Conservation (phyloP, 106 monocot genomes). For the Posidonia australis region DNA sequence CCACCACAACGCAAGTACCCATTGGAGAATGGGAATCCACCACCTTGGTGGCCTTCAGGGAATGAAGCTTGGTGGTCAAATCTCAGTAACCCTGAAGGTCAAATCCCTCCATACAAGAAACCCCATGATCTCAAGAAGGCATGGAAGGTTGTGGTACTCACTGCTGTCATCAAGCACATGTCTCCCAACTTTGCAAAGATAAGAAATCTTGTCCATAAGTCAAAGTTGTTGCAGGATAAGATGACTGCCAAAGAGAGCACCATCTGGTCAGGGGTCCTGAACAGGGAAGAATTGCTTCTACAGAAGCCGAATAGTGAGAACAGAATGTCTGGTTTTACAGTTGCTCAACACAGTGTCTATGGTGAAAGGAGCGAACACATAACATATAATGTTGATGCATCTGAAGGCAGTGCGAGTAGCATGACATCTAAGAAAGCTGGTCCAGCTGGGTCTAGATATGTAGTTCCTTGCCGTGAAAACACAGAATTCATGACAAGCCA, state of each 20-base stretch:
- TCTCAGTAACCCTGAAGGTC: constrained; percentile 23
- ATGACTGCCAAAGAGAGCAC: constrained; percentile 94
- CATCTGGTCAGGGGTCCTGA: constrained; percentile 75
- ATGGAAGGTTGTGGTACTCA: constrained; percentile 86
- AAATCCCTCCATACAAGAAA: constrained; percentile 34
- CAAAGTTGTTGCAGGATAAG: constrained; percentile 89
- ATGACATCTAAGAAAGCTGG: not conserved
- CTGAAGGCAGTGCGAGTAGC: not conserved
- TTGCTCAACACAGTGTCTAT: not conserved
- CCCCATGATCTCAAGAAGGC: constrained; percentile 93
- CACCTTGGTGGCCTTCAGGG: constrained; percentile 91
- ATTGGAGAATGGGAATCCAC: constrained; percentile 55
- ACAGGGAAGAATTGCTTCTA: constrained; percentile 37
- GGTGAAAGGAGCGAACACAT: not conserved
- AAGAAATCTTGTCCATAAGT: constrained; percentile 56
- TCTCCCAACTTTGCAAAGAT: constrained; percentile 77
- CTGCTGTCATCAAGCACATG: constrained; percentile 85
- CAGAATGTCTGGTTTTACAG: not conserved
- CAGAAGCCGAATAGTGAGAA: not conserved
- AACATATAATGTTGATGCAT: not conserved
- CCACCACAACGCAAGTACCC: constrained; percentile 82
- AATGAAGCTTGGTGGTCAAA: constrained; percentile 69
- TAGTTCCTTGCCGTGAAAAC: not conserved
- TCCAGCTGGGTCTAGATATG: not conserved
- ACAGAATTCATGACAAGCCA: not conserved